phyloP scores from a whole-genome alignment of 257 asterid species.

The Solanum arcanum region DNA sequence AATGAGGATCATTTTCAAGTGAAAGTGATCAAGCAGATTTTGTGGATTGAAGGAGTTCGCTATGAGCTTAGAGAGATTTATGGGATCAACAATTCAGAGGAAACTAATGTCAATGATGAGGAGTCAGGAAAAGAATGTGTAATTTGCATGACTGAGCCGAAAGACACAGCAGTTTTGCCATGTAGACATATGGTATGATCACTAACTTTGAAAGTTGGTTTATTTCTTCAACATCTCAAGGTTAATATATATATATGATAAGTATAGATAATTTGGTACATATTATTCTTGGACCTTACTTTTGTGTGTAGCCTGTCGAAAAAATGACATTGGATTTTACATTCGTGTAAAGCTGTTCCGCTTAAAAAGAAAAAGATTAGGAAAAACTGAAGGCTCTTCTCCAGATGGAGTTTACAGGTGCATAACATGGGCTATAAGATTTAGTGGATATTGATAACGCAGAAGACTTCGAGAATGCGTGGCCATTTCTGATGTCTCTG shows the following conservation, averaged over 20 bases:
- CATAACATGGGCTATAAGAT: background rate
- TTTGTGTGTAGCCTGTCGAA: background rate
- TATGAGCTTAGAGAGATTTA: constrained; percentile 86
- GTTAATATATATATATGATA: background rate
- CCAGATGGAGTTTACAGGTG: background rate
- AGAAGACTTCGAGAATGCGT: background rate
- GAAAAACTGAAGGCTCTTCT: background rate
- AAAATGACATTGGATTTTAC: background rate
- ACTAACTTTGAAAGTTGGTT: constrained; percentile 1
- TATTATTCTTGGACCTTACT: background rate
- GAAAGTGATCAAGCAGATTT: constrained; percentile 71
- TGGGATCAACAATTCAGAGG: constrained; percentile 56
- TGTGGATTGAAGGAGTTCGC: constrained; percentile 64
- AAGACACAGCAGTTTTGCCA: constrained; percentile 83
- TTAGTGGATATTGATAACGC: background rate
- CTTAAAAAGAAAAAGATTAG: background rate
- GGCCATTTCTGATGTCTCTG: background rate
- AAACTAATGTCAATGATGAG: constrained; percentile 31
- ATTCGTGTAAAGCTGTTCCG: background rate
- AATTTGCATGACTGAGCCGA: constrained; percentile 89
- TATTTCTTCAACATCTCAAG: background rate
- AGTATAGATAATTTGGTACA: background rate
- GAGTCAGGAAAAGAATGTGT: constrained; percentile 84
- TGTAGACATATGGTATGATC: constrained; percentile 90
- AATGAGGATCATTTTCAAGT: constrained; percentile 37